These are phyloP conservation scores for Sanghuangporus weigelae DNA, from an alignment of 1,284 basidiomycete genomes.

Conservation along the genomic window DNA sequence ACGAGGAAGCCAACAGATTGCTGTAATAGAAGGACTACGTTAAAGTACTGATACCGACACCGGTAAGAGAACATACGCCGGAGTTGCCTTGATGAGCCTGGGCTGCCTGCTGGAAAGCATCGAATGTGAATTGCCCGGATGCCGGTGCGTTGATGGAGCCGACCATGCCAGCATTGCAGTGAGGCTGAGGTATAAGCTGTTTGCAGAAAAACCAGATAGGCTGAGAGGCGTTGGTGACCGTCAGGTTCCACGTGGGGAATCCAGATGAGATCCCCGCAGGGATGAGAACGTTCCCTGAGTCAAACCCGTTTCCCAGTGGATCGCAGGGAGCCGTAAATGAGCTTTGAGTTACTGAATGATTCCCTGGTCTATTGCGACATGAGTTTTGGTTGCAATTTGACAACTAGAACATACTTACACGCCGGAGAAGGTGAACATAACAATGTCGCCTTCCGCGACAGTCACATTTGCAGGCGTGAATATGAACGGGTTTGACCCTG, in stretches of 20 bases:
- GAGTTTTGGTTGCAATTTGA: background rate
- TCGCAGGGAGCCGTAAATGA: constrained; percentile 41
- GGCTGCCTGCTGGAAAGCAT: constrained; percentile 36
- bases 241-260: constrained; percentile 40
- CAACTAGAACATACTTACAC: constrained; percentile 26
- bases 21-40: constrained; percentile 21
- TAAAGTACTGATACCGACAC: background rate
- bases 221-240: constrained; percentile 36
- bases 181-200: constrained; percentile 37
- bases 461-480: constrained; percentile 41
- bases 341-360: constrained; percentile 52
- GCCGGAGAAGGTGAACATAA: constrained; percentile 45
- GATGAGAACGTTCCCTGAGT: constrained; percentile 39
- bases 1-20: constrained; percentile 36
- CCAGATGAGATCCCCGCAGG: constrained; percentile 20
- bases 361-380: constrained; percentile 31
- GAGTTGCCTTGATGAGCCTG: constrained; percentile 27
- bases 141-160: constrained; percentile 52
- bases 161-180: constrained; percentile 41
- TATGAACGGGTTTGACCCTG: constrained; percentile 33
- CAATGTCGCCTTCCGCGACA: constrained; percentile 37
- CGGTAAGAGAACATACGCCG: constrained; percentile 25
- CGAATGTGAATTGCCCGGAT: constrained; percentile 42
- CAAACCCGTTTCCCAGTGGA: constrained; percentile 38
- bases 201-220: constrained; percentile 64